Percentiles rank a stretch among this genome's conserved stretches.
These are phyloP conservation scores for Coniochaeta sp. DNA, from an alignment of 2,329 filamentous ascomycete genomes.

Conservation along the genomic window DNA sequence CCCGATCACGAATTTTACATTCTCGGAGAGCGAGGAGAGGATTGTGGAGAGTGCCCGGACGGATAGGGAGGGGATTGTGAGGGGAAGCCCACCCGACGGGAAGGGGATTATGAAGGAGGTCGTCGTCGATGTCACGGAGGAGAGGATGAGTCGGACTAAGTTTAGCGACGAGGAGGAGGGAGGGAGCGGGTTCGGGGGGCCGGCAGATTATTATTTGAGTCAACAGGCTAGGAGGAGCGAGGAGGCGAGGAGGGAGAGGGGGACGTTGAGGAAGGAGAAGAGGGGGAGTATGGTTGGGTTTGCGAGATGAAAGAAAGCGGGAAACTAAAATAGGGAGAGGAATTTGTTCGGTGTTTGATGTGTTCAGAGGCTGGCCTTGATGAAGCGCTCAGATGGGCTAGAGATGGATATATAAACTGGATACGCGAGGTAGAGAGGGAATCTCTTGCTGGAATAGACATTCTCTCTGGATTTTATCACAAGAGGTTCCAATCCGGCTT, in stretches of 20 bases:
- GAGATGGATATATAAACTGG: too few relatives aligned
- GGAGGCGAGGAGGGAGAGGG: slow-evolving; percentile 4
- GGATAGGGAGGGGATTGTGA: not conserved
- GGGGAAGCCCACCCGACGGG: not conserved
- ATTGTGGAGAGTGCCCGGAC: slow-evolving; percentile 10
- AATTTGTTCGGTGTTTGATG: not conserved
- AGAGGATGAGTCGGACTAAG: slow-evolving; percentile 5
- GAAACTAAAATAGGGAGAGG: not conserved
- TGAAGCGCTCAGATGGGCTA: slow-evolving; percentile 2
- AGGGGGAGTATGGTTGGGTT: not conserved
- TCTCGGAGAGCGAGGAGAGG: slow-evolving; percentile 19
- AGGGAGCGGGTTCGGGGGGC: slow-evolving; percentile 4
- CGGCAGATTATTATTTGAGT: slow-evolving; percentile 15
- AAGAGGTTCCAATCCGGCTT: too few relatives aligned
- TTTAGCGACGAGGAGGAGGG: not conserved
- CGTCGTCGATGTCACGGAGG: slow-evolving; percentile 12
- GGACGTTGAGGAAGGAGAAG: slow-evolving; percentile 1
- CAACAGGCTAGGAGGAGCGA: slow-evolving; percentile 9
- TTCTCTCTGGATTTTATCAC: too few relatives aligned
- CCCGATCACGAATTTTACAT: slow-evolving; percentile 18
- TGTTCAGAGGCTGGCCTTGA: not conserved
- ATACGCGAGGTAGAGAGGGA: too few relatives aligned
- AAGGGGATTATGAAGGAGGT: slow-evolving; percentile 13
- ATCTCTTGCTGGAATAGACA: too few relatives aligned
- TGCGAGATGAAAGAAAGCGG: not conserved